phyloP scores from a whole-genome alignment of 306 rosid genomes.

The Cucumis cinereus region DNA sequence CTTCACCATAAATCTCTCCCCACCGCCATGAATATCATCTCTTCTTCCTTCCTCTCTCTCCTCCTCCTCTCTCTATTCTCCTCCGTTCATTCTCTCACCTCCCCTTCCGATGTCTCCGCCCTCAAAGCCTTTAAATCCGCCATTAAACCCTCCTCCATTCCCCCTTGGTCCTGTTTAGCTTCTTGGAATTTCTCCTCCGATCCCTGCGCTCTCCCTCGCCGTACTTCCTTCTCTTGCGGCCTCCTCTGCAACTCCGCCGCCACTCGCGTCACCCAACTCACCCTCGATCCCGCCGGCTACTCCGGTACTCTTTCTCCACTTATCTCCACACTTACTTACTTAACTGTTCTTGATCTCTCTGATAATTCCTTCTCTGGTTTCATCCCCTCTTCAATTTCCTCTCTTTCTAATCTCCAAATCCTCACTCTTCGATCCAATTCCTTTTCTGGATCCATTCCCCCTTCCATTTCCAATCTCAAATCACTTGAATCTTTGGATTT shows the following conservation, averaged over 20 bases:
- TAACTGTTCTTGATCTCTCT: constrained; percentile 54
- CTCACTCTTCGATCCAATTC: constrained; percentile 61
- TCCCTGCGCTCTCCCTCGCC: constrained; percentile 70
- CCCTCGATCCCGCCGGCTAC: constrained; percentile 81
- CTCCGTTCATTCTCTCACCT: constrained; percentile 29
- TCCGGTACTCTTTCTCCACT: constrained; percentile 60
- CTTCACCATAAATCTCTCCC: not conserved
- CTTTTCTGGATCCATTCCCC: constrained; percentile 46
- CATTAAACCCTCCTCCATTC: constrained; percentile 50
- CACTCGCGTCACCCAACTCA: constrained; percentile 53
- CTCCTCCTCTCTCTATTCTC: not conserved
- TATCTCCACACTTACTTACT: constrained; percentile 42
- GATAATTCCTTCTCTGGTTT: constrained; percentile 54
- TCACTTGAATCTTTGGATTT: constrained; percentile 49
- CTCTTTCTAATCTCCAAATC: constrained; percentile 43
- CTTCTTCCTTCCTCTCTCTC: not conserved
- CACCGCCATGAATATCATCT: not conserved
- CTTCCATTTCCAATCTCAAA: constrained; percentile 34
- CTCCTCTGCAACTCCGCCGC: constrained; percentile 56
- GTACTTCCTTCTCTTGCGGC: constrained; percentile 62
- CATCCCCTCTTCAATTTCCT: constrained; percentile 56
- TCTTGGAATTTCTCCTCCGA: constrained; percentile 85
- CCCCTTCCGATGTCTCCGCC: constrained; percentile 44
- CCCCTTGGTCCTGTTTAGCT: constrained; percentile 57
- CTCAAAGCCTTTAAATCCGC: constrained; percentile 76